Conservation (phyloP, 2,329 filamentous ascomycete genomes). For the Thermothelomyces thermophilus region DNA sequence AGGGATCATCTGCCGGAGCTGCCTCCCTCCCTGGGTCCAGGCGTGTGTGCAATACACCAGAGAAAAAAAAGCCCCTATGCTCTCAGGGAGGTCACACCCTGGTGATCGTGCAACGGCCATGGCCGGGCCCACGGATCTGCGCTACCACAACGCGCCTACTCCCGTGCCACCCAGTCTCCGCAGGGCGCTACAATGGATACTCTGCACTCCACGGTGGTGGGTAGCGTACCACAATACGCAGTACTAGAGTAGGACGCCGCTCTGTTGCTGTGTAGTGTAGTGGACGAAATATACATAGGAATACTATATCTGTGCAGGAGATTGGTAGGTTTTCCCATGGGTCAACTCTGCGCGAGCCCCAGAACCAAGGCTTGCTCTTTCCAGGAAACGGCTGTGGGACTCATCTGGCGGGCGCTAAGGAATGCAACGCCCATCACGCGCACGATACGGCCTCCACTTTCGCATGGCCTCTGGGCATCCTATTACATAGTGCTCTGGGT, state of each 20-base stretch:
- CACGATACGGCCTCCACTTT: background rate
- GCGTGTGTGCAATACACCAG: background rate
- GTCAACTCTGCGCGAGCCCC: slow-evolving; percentile 11
- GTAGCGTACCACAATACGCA: too few relatives aligned
- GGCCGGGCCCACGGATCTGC: slow-evolving; percentile 15
- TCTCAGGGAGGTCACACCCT: background rate
- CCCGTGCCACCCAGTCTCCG: slow-evolving; percentile 5
- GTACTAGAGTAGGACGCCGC: too few relatives aligned
- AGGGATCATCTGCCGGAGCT: slow-evolving; percentile 6
- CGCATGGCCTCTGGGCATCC: background rate
- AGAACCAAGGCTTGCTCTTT: slow-evolving; percentile 18
- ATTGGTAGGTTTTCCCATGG: background rate
- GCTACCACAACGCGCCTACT: slow-evolving; percentile 11
- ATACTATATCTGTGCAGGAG: too few relatives aligned
- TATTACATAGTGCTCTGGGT: too few relatives aligned
- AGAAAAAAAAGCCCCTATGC: background rate
- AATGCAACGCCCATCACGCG: slow-evolving; percentile 5
- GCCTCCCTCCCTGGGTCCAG: background rate
- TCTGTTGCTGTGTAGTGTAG: too few relatives aligned
- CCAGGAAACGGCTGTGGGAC: slow-evolving; percentile 14
- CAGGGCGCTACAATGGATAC: background rate
- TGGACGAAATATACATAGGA: too few relatives aligned
- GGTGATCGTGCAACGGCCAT: background rate
- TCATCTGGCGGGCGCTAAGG: slow-evolving; percentile 17
- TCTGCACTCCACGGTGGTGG: too few relatives aligned